Conservation (phyloP, 1,284 basidiomycete genomes). For the Trichosporon faecale region DNA sequence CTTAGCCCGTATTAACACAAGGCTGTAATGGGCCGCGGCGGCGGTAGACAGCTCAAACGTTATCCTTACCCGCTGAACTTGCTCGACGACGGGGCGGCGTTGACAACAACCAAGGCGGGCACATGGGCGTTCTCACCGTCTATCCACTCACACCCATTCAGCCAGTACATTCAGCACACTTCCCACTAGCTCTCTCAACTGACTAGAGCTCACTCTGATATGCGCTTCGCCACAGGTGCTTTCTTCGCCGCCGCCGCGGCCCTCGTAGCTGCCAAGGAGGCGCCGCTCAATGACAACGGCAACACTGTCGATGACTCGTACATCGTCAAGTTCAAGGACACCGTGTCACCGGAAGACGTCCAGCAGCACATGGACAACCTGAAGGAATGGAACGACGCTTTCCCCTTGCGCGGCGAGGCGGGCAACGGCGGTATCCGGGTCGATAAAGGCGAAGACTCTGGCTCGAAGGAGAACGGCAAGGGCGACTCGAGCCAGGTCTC, state of each 20-base stretch:
- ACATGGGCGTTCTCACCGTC: neutral
- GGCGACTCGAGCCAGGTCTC: neutral
- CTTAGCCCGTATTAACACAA: neutral
- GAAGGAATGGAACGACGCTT: neutral
- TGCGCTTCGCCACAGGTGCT: neutral
- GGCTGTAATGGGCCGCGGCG: neutral
- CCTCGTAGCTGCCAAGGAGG: neutral
- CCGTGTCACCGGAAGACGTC: neutral
- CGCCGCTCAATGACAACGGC: neutral
- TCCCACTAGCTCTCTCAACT: neutral
- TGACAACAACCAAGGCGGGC: neutral
- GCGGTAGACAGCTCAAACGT: neutral
- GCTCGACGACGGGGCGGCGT: neutral
- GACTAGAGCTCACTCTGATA: neutral
- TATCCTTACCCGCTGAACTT: neutral
- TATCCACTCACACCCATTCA: neutral
- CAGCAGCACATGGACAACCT: slow-evolving; percentile 4
- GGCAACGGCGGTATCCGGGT: slow-evolving; percentile 3
- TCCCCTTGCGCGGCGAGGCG: neutral
- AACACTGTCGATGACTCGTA: neutral
- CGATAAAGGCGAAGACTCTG: neutral
- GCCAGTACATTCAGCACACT: neutral
- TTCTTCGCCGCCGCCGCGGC: neutral
- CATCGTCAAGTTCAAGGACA: slow-evolving; percentile 6
- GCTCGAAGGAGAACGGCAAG: neutral